Base-by-base conservation (phyloP, 1,139 yeast species). In the Nakaseomyces uthaithaninus region DNA sequence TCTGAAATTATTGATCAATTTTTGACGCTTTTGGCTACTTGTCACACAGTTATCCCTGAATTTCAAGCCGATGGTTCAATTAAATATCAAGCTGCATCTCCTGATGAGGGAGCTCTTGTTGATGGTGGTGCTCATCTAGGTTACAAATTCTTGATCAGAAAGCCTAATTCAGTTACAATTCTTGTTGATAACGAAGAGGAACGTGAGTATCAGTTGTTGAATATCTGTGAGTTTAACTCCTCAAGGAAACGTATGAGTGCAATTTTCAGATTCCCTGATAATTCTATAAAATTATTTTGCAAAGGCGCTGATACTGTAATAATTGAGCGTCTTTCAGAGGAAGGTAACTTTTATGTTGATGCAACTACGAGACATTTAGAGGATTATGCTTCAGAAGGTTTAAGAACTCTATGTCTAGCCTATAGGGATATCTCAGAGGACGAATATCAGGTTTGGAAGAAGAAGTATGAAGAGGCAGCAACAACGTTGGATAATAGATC, bases 251-350 rank as follows among this genome's bases (percentile, higher is more conserved):
- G 99, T 66, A 93, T 93, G 99, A 84, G 95, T 37, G 94, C 96
- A 0, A 78, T 91, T 39, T 84, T 87, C 62, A 72, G 94, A 56
- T 82, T 94, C 52, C 97, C 98, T 0, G 98, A 93, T 67, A 96
- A 96, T 1, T 71, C 80, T 16, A 85, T 93, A 35, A 72, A 94
- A 45, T 66, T 93, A 38, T 87, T 85, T 58, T 87, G 95, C 60
- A 93, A 93, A 62, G 99, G 99, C 55, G 99, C 99, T 3, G 99
- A 93, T 61, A 86, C 95, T 7, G 98, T 91, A 1, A 87, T 93
- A 42, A 66, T 89, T 51, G 96, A 89, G 58, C 74, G 98, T 51
- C 68, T 91, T 36, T 72, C 80, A 0, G 71, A 69, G 17, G 89
- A 78, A 36, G 65, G 73, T 19, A 89, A 84, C 52, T 89, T 87